These are phyloP conservation scores for Perkinsus olseni DNA, from an alignment of 169 alveolate genomes.

Conservation along the genomic window DNA sequence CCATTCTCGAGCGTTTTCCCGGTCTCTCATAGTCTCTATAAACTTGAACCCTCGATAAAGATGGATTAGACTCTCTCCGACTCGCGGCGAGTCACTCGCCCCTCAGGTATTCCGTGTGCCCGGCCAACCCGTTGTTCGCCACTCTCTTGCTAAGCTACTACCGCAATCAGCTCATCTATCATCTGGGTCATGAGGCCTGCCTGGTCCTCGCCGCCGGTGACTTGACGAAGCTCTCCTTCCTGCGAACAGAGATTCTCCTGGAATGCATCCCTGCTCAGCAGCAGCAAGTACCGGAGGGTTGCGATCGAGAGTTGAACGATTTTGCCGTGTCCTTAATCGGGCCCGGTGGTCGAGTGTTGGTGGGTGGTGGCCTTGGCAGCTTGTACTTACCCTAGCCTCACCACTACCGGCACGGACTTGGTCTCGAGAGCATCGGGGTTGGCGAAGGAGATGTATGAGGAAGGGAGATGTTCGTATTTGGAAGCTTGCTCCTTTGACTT, in stretches of 20 bases:
- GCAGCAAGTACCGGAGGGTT: background rate
- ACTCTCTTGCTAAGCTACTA: background rate
- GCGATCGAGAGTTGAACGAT: background rate
- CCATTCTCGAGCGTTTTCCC: too few species aligned
- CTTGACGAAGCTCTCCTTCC: background rate
- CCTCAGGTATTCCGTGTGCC: background rate
- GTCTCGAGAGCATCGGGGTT: background rate
- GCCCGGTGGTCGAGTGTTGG: background rate
- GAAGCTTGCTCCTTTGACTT: background rate
- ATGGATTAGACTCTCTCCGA: too few species aligned
- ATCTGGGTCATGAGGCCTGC: background rate
- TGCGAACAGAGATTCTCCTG: background rate
- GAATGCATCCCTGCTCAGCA: background rate
- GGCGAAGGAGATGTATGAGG: background rate
- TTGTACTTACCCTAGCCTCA: background rate
- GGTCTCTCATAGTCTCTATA: too few species aligned
- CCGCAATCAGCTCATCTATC: background rate
- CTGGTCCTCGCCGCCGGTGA: background rate
- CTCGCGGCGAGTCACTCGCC: too few species aligned
- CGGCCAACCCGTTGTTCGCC: background rate
- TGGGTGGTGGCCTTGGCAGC: background rate
- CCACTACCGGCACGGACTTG: background rate
- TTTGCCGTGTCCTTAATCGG: background rate
- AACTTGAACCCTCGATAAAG: too few species aligned
- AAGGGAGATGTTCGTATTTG: background rate